Conservation (phyloP, 2,329 filamentous ascomycete species). For the Diplodia corticola region DNA sequence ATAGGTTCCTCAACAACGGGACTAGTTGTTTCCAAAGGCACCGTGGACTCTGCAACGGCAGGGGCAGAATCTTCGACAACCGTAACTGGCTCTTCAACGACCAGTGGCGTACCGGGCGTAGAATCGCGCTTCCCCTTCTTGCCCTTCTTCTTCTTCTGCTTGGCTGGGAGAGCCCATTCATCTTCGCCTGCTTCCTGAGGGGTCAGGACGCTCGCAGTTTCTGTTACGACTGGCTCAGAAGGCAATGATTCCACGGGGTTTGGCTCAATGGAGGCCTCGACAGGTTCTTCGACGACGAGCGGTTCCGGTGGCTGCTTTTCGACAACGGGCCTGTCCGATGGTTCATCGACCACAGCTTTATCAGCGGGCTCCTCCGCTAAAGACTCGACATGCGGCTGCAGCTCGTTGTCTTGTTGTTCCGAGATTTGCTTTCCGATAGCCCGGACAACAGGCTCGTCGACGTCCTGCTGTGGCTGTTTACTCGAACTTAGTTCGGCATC, state of each 20-base stretch:
- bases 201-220: slow-evolving; percentile 12
- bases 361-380: neutral
- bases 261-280: neutral
- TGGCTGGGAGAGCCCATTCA: slow-evolving; percentile 19
- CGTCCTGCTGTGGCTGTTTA: neutral
- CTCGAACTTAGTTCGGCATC: neutral
- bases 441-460: neutral
- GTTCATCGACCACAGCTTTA: neutral
- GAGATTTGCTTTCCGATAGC: neutral
- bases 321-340: neutral
- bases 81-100: neutral
- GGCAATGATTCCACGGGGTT: neutral
- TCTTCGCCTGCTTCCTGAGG: slow-evolving; percentile 15
- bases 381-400: neutral
- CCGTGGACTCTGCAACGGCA: too few relatives aligned
- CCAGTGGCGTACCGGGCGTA: neutral
- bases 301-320: neutral
- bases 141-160: slow-evolving; percentile 30
- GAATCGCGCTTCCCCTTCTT: slow-evolving; percentile 27
- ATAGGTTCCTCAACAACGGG: neutral
- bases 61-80: neutral
- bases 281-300: neutral
- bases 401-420: neutral
- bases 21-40: neutral
- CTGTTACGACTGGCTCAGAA: neutral